A percentile compares a stretch with the other conserved stretches of the same genome.
These are phyloP conservation scores for Thelonectria olida DNA, from an alignment of 2,329 filamentous ascomycete species.

Conservation along the genomic window DNA sequence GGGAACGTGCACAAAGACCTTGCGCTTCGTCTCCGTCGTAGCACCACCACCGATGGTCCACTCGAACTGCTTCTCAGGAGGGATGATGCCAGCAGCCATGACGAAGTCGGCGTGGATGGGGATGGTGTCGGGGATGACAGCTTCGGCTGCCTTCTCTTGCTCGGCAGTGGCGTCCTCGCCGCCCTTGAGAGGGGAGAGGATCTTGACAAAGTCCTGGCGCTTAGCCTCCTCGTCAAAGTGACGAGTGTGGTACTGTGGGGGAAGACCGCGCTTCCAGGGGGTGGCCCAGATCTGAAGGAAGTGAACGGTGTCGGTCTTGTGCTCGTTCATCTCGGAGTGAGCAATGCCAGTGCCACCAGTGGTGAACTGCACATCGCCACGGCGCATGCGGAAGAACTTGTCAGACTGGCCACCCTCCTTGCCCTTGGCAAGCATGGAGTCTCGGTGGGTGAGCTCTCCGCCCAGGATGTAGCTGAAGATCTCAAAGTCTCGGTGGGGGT, in stretches of 20 bases:
- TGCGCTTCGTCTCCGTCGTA: slow-evolving; percentile 64
- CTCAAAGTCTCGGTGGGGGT: slow-evolving; percentile 86
- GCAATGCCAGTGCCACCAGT: slow-evolving; percentile 84
- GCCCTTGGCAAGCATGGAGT: slow-evolving; percentile 81
- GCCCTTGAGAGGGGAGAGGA: slow-evolving; percentile 78
- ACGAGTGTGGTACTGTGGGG: slow-evolving; percentile 79
- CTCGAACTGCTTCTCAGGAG: slow-evolving; percentile 70
- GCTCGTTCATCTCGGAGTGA: slow-evolving; percentile 85
- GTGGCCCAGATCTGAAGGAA: slow-evolving; percentile 91
- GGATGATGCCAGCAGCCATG: slow-evolving; percentile 82
- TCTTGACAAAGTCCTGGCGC: slow-evolving; percentile 73
- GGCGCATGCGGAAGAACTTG: slow-evolving; percentile 74
- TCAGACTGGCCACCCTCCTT: slow-evolving; percentile 67
- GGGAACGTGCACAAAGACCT: slow-evolving; percentile 82
- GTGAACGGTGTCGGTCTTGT: slow-evolving; percentile 75
- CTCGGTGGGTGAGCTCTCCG: slow-evolving; percentile 87
- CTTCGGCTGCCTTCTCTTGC: slow-evolving; percentile 71
- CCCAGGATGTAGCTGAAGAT: slow-evolving; percentile 90
- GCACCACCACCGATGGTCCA: slow-evolving; percentile 75
- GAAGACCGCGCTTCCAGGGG: slow-evolving; percentile 77
- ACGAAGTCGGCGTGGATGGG: slow-evolving; percentile 86
- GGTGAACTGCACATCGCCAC: slow-evolving; percentile 90
- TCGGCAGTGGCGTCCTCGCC: slow-evolving; percentile 68
- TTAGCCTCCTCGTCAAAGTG: slow-evolving; percentile 79
- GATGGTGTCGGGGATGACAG: slow-evolving; percentile 72